Evolutionary conservation across 78 protist genomes (phyloP).

Genomic region (Goniomonas avonlea): DNA sequence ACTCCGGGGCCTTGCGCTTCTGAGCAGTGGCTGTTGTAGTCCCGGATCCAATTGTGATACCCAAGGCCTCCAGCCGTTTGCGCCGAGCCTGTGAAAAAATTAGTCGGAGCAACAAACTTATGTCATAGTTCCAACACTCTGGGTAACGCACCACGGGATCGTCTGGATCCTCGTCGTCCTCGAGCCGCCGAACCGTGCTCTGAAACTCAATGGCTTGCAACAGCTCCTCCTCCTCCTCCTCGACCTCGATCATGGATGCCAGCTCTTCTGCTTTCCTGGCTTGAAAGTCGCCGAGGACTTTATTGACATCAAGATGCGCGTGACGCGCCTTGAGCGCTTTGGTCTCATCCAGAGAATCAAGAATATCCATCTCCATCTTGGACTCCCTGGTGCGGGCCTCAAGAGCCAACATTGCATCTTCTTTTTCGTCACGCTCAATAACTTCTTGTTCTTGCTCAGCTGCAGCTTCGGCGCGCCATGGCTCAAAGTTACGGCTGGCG

Average conservation of each 20-base stretch:
- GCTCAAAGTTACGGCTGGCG: constrained; percentile 71
- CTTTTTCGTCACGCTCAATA: constrained; percentile 32
- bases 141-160: too few species aligned
- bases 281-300: not conserved
- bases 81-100: too few species aligned
- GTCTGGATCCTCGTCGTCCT: too few species aligned
- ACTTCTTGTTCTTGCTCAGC: constrained; percentile 9
- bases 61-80: too few species aligned
- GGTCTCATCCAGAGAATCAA: constrained; percentile 83
- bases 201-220: too few species aligned
- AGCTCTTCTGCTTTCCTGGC: not conserved
- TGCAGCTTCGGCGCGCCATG: constrained; percentile 48
- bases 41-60: too few species aligned
- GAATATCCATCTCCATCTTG: constrained; percentile 79
- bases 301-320: not conserved
- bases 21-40: too few species aligned
- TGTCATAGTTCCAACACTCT: too few species aligned
- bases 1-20: too few species aligned
- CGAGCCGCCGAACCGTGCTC: too few species aligned
- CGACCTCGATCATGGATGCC: constrained; percentile 6
- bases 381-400: constrained; percentile 66
- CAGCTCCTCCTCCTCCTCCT: constrained; percentile 3
- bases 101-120: too few species aligned
- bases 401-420: constrained; percentile 56
- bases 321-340: constrained; percentile 47